Evolutionary conservation across 352 stramenopile species (phyloP).

Genomic region (Elongisporangium anandrum): DNA sequence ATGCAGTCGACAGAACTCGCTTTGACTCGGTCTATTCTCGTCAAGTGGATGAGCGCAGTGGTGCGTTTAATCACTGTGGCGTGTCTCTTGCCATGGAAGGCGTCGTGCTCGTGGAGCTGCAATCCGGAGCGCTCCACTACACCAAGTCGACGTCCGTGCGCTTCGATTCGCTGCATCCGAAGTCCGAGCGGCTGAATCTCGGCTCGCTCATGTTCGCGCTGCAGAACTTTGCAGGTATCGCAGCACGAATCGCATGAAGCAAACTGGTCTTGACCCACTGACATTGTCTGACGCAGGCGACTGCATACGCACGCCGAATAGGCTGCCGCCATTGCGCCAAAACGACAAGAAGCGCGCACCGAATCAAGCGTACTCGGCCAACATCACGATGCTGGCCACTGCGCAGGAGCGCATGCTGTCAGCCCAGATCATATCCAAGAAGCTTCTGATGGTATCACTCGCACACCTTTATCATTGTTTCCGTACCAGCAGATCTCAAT

Average conservation of each 20-base stretch:
- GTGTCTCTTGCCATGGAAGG: conserved; percentile 56
- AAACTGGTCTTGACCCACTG: no score
- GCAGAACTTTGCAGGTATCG: conserved; percentile 44
- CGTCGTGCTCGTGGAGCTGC: conserved; percentile 44
- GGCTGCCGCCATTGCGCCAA: neutral
- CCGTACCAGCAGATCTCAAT: no score
- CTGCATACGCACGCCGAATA: conserved; percentile 11
- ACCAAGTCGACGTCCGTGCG: conserved; percentile 38
- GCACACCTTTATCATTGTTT: conserved; percentile 2
- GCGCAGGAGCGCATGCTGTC: conserved; percentile 42
- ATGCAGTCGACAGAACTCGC: no score
- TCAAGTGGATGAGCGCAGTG: neutral
- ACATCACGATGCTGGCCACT: conserved; percentile 39
- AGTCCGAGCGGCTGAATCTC: conserved; percentile 59
- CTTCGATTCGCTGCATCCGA: conserved; percentile 45
- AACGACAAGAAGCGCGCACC: conserved; percentile 2
- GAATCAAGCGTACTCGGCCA: neutral
- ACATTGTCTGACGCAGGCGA: conserved; percentile 17
- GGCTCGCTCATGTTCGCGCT: conserved; percentile 57
- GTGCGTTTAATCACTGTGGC: neutral
- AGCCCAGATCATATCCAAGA: conserved; percentile 24
- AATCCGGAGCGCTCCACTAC: conserved; percentile 42
- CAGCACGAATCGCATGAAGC: no score
- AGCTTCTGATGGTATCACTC: conserved; percentile 20
- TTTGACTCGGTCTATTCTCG: neutral